A percentile compares a stretch with the other conserved stretches of the same genome.
Evolutionary conservation across 108 stramenopile genomes (phyloP).

Genomic region (Skeletonema tropicum): DNA sequence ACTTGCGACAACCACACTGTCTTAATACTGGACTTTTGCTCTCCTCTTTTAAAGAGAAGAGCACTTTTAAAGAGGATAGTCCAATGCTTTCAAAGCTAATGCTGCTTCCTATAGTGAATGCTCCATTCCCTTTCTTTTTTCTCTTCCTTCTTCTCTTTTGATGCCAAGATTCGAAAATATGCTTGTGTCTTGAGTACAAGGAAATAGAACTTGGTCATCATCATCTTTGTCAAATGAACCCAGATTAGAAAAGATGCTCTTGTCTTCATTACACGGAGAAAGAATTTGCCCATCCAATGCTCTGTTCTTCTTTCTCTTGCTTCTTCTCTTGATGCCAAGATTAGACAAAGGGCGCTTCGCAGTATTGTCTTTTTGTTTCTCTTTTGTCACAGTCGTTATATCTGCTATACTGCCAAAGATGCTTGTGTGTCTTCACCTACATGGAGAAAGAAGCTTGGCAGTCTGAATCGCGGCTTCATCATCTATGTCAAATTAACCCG

Average conservation of each 20-base stretch:
- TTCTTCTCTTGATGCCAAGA: not conserved
- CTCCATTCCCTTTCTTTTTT: slow-evolving; percentile 1
- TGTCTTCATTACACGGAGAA: too few relatives aligned
- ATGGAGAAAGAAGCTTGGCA: too few relatives aligned
- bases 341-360: not conserved
- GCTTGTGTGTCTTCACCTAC: not conserved
- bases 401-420: not conserved
- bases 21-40: not conserved
- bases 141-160: not conserved
- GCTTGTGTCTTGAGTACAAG: too few relatives aligned
- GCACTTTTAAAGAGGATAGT: too few relatives aligned
- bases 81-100: not conserved
- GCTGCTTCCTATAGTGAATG: not conserved
- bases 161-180: not conserved
- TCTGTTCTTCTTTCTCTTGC: not conserved
- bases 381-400: not conserved
- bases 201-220: too few relatives aligned
- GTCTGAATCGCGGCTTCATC: not conserved
- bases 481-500: not conserved
- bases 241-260: not conserved
- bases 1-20: not conserved
- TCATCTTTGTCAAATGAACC: too few relatives aligned
- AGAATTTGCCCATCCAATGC: not conserved
- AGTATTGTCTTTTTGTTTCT: not conserved
- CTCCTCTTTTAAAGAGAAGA: not conserved